Evolutionary conservation across 148 eudicot genomes (phyloP).

Genomic region (Mesembryanthemum crystallinum): DNA sequence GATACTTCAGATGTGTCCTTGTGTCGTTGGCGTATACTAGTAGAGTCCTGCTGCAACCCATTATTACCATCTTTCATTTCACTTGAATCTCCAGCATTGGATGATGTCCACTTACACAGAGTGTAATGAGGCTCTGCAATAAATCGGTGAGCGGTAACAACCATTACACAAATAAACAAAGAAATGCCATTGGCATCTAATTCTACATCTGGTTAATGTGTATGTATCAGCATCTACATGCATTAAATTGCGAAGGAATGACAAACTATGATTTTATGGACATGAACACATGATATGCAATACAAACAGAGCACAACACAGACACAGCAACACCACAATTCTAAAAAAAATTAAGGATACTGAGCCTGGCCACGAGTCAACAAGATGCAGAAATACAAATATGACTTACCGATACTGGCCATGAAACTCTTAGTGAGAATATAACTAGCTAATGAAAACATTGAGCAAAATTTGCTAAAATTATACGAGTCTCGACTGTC

Average conservation of each 20-base stretch:
- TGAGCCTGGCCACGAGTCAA: not conserved
- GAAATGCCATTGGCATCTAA: not conserved
- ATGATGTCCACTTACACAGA: constrained; percentile 66
- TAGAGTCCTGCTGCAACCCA: constrained; percentile 31
- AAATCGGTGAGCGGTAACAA: constrained; percentile 21
- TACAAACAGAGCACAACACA: not conserved
- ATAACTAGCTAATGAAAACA: not conserved
- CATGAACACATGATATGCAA: not conserved
- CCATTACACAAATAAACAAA: not conserved
- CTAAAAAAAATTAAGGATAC: not conserved
- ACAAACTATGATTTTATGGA: not conserved
- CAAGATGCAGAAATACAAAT: not conserved
- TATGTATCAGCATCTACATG: not conserved
- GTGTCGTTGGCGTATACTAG: constrained; percentile 33
- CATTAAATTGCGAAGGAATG: not conserved
- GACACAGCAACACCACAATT: not conserved
- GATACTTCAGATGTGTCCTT: constrained; percentile 33
- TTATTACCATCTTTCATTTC: constrained; percentile 35
- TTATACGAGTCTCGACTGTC: not conserved
- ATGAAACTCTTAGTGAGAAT: not conserved
- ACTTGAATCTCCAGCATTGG: constrained; percentile 29
- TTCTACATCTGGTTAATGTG: not conserved
- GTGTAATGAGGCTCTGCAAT: constrained; percentile 47
- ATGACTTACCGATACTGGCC: not conserved
- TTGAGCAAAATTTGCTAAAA: not conserved